phyloP scores from a whole-genome alignment of 371 early-diverging fungal species.

The Mucor mucedo region DNA sequence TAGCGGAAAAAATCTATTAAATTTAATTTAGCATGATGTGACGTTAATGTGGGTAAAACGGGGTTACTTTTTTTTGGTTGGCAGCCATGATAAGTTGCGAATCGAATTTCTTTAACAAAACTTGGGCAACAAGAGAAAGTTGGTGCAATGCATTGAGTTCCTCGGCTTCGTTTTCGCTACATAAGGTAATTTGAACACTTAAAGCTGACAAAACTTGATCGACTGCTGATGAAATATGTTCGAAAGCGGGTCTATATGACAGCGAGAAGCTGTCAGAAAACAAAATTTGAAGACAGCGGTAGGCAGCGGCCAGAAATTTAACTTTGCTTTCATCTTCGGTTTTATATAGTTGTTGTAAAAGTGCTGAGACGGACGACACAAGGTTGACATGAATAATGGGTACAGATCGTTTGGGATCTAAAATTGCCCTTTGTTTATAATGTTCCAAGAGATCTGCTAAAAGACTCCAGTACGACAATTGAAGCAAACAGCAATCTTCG shows the following conservation, averaged over 20 bases:
- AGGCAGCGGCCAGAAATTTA: constrained; percentile 13
- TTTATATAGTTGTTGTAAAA: constrained; percentile 32
- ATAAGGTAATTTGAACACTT: constrained; percentile 12
- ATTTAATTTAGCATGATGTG: background rate
- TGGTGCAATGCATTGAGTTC: constrained; percentile 13
- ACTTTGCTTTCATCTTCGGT: constrained; percentile 4
- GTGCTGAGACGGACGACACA: constrained; percentile 24
- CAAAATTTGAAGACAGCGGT: constrained; percentile 24
- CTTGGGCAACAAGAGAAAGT: constrained; percentile 19
- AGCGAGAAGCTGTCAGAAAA: constrained; percentile 34
- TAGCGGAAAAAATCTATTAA: constrained; percentile 35
- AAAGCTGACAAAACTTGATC: constrained; percentile 34
- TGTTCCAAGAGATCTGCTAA: constrained; percentile 36
- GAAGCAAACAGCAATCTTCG: constrained; percentile 36
- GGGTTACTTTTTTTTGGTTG: constrained; percentile 47
- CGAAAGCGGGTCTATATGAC: constrained; percentile 47
- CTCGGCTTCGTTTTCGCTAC: background rate
- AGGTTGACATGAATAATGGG: constrained; percentile 41
- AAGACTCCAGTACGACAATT: constrained; percentile 43
- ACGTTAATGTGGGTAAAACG: too few relatives aligned
- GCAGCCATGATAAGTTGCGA: constrained; percentile 40
- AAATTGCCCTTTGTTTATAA: constrained; percentile 22
- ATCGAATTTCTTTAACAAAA: constrained; percentile 32
- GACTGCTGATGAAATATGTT: constrained; percentile 36
- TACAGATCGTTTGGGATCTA: constrained; percentile 18